Evolutionary conservation across 768 basidiomycete genomes (phyloP).

Genomic region (Boletus subcaerulescens): DNA sequence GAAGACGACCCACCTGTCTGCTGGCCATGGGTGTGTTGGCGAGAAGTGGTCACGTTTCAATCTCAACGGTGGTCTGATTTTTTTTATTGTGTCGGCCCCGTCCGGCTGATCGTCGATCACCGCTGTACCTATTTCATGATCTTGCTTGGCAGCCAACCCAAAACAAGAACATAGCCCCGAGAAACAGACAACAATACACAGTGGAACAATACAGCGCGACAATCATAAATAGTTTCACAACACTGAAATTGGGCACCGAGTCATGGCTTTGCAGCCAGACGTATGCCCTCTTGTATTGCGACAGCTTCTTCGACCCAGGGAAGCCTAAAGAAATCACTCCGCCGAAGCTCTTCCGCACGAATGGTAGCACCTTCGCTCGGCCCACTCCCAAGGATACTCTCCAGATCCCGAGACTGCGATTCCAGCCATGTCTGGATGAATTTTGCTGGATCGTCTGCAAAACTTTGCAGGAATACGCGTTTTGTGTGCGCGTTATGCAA

Average conservation of each 20-base stretch:
- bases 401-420: constrained; percentile 88
- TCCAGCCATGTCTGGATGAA: constrained; percentile 91
- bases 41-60: background rate
- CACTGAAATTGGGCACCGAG: background rate
- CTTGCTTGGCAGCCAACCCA: too few relatives aligned
- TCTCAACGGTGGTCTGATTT: constrained; percentile 11
- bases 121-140: background rate
- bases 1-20: constrained; percentile 49
- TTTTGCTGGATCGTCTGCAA: constrained; percentile 71
- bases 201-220: background rate
- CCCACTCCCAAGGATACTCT: constrained; percentile 85
- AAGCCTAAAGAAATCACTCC: constrained; percentile 87
- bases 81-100: constrained; percentile 13
- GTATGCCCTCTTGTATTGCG: constrained; percentile 78
- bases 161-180: background rate
- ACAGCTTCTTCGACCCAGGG: constrained; percentile 93
- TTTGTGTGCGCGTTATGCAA: constrained; percentile 86
- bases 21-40: constrained; percentile 50
- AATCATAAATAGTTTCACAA: background rate
- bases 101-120: constrained; percentile 10
- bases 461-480: constrained; percentile 79
- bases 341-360: constrained; percentile 81
- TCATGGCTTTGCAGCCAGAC: constrained; percentile 54
- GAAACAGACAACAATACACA: background rate
- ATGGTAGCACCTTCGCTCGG: constrained; percentile 75